Conservation (phyloP, 176 grass and related monocot genomes). For the Rhynchospora breviuscula region DNA sequence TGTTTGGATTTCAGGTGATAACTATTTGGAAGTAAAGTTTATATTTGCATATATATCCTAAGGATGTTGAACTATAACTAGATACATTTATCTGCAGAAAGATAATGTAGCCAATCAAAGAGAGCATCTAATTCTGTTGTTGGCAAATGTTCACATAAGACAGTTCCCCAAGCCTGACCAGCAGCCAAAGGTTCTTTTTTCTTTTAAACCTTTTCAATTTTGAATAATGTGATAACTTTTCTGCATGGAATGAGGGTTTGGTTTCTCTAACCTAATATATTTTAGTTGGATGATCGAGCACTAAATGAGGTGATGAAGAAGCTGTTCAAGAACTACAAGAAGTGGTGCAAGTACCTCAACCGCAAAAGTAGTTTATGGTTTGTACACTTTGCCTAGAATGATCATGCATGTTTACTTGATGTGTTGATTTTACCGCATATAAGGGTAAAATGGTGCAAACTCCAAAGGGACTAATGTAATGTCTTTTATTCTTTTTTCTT, state of each 20-base stretch:
- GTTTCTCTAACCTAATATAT: constrained; percentile 8
- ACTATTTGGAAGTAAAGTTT: not conserved
- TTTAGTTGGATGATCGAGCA: constrained; percentile 72
- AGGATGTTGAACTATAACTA: not conserved
- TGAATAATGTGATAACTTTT: not conserved
- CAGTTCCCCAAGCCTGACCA: constrained; percentile 58
- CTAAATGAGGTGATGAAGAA: constrained; percentile 72
- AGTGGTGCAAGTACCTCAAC: constrained; percentile 86
- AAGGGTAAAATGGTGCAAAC: not conserved
- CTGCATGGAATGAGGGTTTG: not conserved
- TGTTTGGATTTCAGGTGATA: constrained; percentile 98
- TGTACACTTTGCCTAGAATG: constrained; percentile 13
- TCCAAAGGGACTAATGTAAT: not conserved
- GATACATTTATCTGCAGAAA: constrained; percentile 41
- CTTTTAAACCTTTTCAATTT: not conserved
- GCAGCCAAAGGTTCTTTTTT: constrained; percentile 62
- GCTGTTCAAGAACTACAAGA: constrained; percentile 87
- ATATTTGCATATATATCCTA: not conserved
- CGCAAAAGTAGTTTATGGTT: constrained; percentile 89
- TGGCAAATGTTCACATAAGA: constrained; percentile 93
- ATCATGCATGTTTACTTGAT: not conserved
- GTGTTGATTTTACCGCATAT: not conserved
- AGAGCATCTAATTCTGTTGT: constrained; percentile 86
- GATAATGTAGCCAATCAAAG: constrained; percentile 95
- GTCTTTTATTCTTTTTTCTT: not conserved